Evolutionary conservation across 2,329 filamentous ascomycete genomes (phyloP), one percentile per base, ranked within the genome.

Genomic region (Aspergillus bombycis): DNA sequence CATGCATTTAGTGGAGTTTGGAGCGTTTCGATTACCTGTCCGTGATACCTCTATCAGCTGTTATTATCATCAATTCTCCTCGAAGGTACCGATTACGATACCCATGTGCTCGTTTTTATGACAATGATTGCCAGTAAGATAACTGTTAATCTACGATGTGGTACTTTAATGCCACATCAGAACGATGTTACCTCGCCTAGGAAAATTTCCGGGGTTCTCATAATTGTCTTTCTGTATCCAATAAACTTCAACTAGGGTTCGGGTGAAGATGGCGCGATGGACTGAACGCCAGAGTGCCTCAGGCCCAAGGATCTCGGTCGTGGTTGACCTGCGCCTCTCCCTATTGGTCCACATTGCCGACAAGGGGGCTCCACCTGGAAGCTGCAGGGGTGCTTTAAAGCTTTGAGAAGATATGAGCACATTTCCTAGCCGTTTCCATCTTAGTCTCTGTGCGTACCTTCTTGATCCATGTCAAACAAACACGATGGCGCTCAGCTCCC

Each of bases 351-450:
- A n/a, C 2, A n/a, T 12, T n/a, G 16, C 28, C 28, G 48, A 52
- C 46, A 21, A 14, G 6, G 48, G 21, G 28, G n/a, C 48, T 52
- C 48, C 48, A 52, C 52, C 34, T 21, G 7, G 14, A n/a, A 26
- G n/a, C 16, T 41, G 38, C 38, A 41, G 38, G 38, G 38, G 38
- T 41, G 38, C 7, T 41, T 41, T 41, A 9, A 41, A 41, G 32
- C 30, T 23, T 52, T 71, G 72, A 72, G 72, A 67, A 71, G 55
- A 70, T 68, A 72, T 74, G 72, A 75, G 72, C 72, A 73, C 57
- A 74, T 75, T 75, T 68, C 54, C 56, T 66, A 69, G 64, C 67
- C 58, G 16, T 11, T 50, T 67, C 52, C 21, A 60, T 60, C 46
- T 54, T 67, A 66, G 65, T 30, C 32, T 56, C 32, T 23, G 16